Evolutionary conservation across 176 grass and related monocot species (phyloP).

Genomic region (Saccharum spontaneum): DNA sequence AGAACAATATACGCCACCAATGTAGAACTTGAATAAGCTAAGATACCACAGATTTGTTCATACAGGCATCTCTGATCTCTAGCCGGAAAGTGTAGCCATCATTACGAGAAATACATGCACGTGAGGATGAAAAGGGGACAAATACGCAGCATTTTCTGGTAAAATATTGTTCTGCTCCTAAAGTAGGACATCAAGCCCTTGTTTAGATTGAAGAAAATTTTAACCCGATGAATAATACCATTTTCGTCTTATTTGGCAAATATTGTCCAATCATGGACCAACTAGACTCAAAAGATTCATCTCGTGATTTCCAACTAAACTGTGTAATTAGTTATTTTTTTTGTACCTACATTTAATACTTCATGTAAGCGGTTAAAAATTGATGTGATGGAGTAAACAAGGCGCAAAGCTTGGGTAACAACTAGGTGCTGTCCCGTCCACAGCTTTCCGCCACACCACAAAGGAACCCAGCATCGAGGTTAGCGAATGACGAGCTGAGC

Average conservation of each 20-base stretch:
- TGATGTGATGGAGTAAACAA: no score
- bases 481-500: background rate
- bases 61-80: constrained; percentile 4
- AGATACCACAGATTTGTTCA: background rate
- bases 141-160: background rate
- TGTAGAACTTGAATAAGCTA: background rate
- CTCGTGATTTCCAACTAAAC: no score
- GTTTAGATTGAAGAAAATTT: no score
- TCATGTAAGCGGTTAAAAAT: no score
- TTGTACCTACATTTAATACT: no score
- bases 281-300: no score
- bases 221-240: no score
- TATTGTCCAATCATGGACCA: no score
- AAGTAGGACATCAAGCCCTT: background rate
- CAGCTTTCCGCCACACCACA: background rate
- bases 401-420: constrained; percentile 43
- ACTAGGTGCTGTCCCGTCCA: constrained; percentile 33
- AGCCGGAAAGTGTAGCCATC: background rate
- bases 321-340: no score
- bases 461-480: background rate
- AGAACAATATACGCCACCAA: background rate
- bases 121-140: background rate
- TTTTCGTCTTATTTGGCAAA: no score
- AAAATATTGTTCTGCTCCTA: background rate
- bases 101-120: constrained; percentile 4